Evolutionary conservation across 1,284 basidiomycete genomes (phyloP).

Genomic region (Ustilago bromivora): DNA sequence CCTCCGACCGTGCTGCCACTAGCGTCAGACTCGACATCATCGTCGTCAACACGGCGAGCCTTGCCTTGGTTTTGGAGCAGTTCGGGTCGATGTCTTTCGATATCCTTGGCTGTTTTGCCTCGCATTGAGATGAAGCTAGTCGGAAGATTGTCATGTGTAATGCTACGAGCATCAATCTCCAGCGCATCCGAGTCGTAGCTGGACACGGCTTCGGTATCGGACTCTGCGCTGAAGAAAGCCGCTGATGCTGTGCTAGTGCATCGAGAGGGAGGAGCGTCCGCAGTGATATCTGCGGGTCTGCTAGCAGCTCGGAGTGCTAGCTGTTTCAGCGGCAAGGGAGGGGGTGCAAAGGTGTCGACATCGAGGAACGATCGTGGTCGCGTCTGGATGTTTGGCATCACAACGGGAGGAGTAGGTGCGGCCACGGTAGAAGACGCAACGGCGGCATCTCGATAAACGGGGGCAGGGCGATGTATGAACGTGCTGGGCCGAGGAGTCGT

Average conservation of each 20-base stretch:
- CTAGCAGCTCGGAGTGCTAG: not conserved
- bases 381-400: conserved; percentile 3
- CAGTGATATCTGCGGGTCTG: not conserved
- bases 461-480: conserved; percentile 22
- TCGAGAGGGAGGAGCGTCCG: conserved; percentile 16
- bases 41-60: conserved; percentile 20
- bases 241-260: conserved; percentile 41
- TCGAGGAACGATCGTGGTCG: conserved; percentile 30
- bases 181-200: conserved; percentile 38
- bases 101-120: not conserved
- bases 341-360: conserved; percentile 56
- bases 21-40: conserved; percentile 36
- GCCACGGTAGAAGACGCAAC: not conserved
- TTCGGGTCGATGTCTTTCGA: conserved; percentile 54
- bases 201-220: conserved; percentile 31
- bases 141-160: conserved; percentile 20
- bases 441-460: conserved; percentile 36
- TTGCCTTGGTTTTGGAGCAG: conserved; percentile 25
- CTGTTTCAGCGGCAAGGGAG: conserved; percentile 53
- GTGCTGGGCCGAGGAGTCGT: conserved; percentile 20
- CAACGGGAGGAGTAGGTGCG: conserved; percentile 2
- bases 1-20: conserved; percentile 57
- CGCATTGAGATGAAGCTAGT: conserved; percentile 27
- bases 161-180: conserved; percentile 20
- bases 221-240: conserved; percentile 51